phyloP scores from a whole-genome alignment of 305 asterid genomes.

The Fraxinus baroniana region DNA sequence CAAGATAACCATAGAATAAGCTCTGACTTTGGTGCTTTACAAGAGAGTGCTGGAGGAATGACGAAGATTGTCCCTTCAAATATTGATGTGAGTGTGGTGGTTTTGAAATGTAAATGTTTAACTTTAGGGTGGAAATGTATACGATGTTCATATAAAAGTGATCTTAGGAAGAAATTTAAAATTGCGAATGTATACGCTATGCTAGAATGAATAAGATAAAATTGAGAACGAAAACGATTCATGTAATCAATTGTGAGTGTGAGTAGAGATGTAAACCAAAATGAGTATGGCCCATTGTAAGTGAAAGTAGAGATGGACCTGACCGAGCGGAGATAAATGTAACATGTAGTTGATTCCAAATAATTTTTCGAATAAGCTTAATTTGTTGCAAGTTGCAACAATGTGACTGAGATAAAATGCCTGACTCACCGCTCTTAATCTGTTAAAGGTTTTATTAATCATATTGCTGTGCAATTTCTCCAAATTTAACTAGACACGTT shows the following conservation, averaged over 20 bases:
- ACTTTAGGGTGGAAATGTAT: neutral
- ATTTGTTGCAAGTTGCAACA: neutral
- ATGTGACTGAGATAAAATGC: neutral
- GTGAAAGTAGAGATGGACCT: neutral
- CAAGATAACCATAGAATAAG: conserved; percentile 40
- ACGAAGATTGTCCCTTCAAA: conserved; percentile 76
- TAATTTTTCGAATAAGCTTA: neutral
- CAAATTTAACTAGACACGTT: neutral
- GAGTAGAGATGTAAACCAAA: neutral
- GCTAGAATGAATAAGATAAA: neutral
- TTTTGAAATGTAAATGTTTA: conserved; percentile 9
- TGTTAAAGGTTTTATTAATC: neutral
- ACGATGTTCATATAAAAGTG: neutral
- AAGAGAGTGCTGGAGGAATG: conserved; percentile 72
- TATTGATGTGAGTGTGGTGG: conserved; percentile 52
- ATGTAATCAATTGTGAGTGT: neutral
- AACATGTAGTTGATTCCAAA: neutral
- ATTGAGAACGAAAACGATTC: neutral
- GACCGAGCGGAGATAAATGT: neutral
- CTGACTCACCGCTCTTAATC: neutral
- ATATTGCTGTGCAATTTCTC: neutral
- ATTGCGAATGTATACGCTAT: neutral
- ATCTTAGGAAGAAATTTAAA: neutral
- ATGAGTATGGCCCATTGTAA: neutral
- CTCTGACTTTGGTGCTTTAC: conserved; percentile 45